Evolutionary conservation across 305 asterid species (phyloP), one percentile per base, ranked within the genome.

Genomic region (Solanum hybrid): DNA sequence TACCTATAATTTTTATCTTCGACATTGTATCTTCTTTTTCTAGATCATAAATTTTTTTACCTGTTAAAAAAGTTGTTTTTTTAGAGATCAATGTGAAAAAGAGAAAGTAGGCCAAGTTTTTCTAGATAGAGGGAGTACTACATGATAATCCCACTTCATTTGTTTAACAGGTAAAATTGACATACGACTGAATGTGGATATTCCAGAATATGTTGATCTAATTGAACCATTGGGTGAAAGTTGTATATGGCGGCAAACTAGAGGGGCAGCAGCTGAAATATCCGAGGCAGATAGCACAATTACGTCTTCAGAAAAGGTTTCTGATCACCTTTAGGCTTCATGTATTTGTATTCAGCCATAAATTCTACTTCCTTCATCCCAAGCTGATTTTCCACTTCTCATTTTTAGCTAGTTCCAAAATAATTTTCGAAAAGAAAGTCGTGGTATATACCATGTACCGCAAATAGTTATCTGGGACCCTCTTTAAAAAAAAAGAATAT

Each of bases 251-350:
- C 92, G 97, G 92, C 98, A 93, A 91, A 94, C 95, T 78, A 95
- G 98, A 93, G 99, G 99, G 79, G 93, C 98, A 10, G 98, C 97
- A 10, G 87, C 93, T 88, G 98, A 96, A 92, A 92, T 93, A 86
- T 93, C 96, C 5, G 94, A 92, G 88, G 91, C 90, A 80, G 96
- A 95, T 69, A 89, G 80, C 89, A 92, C 89, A 77, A 93, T 91
- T 34, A 88, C 88, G 37, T 92, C 97, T 69, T 86, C 95, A 36
- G 93, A 90, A 91, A 94, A 95, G 96, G 99, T 95, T 76, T 64
- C 35, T 46, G 34, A 31, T 89, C 36, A 51, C 88, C 72, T 56
- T 89, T n/a, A 14, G 32, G 86, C 40, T 87, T 79, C 37, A 22
- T 80, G 24, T 51, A 36, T 17, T 36, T 72, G 51, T 81, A 13